phyloP scores from a whole-genome alignment of 768 basidiomycete genomes.

The Kockovaella imperatae region DNA sequence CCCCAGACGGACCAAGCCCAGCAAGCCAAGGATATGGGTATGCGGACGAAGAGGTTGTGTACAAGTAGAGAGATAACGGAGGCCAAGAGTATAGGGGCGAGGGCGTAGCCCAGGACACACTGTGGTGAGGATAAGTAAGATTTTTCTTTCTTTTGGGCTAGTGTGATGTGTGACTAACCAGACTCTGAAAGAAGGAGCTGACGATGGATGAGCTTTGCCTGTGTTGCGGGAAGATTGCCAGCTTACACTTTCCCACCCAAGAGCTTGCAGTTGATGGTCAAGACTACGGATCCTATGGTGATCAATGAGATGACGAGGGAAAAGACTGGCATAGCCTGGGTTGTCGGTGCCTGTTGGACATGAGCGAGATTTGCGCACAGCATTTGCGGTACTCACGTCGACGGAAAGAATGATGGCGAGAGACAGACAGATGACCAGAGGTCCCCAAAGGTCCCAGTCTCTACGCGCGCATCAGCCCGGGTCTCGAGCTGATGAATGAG shows the following conservation, averaged over 20 bases:
- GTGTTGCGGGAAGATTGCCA: background rate
- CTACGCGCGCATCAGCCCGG: constrained; percentile 46
- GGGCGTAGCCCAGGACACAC: constrained; percentile 89
- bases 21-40: constrained; percentile 72
- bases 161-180: constrained; percentile 46
- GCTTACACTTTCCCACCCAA: constrained; percentile 48
- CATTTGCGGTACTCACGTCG: constrained; percentile 22
- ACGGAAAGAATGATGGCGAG: constrained; percentile 32
- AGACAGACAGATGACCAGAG: constrained; percentile 53
- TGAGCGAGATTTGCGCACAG: no score
- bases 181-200: constrained; percentile 90
- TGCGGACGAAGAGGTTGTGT: constrained; percentile 68
- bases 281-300: constrained; percentile 77
- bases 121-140: constrained; percentile 6
- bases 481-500: background rate
- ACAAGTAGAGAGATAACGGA: constrained; percentile 80
- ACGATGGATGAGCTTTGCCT: background rate
- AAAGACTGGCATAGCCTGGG: constrained; percentile 80
- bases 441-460: constrained; percentile 99
- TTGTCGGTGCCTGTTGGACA: constrained; percentile 73
- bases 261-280: constrained; percentile 88
- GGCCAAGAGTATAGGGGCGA: constrained; percentile 85
- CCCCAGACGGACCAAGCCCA: constrained; percentile 99
- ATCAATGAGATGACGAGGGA: constrained; percentile 90
- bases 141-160: background rate